These are phyloP conservation scores for Elongisporangium senticosum DNA, from an alignment of 352 stramenopile genomes.

Conservation along the genomic window DNA sequence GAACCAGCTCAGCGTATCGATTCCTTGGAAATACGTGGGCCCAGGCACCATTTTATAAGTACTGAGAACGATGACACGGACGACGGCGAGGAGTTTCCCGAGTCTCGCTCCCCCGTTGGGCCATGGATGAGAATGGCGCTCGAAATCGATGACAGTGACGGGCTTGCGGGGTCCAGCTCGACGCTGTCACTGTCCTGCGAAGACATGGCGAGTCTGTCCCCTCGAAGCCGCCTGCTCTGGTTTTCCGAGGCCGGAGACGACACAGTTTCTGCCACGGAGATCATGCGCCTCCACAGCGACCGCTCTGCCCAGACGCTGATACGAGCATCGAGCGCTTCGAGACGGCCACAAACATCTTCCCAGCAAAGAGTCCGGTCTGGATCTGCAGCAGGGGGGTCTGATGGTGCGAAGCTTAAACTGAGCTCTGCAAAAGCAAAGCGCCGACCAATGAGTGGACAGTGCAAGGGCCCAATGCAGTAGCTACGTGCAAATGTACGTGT, in stretches of 20 bases:
- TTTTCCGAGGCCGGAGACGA: slow-evolving; percentile 23
- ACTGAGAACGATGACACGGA: background rate
- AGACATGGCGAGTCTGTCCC: slow-evolving; percentile 32
- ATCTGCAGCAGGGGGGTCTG: background rate
- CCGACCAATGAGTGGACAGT: background rate
- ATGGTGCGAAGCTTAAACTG: background rate
- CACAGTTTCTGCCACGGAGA: background rate
- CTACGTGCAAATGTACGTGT: background rate
- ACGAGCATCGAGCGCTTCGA: background rate
- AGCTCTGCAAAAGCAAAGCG: background rate
- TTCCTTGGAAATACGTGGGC: background rate
- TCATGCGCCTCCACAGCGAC: background rate
- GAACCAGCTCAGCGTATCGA: background rate
- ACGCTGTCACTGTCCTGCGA: slow-evolving; percentile 11
- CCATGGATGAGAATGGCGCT: slow-evolving; percentile 10
- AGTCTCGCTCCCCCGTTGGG: slow-evolving; percentile 10
- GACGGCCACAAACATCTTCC: background rate
- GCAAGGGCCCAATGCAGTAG: background rate
- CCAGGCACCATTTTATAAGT: background rate
- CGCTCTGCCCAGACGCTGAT: background rate
- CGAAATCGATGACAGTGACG: slow-evolving; percentile 5
- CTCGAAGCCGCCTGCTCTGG: slow-evolving; percentile 57
- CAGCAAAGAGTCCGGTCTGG: background rate
- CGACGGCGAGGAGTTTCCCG: slow-evolving; percentile 8
- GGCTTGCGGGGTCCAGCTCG: slow-evolving; percentile 15